phyloP scores from a whole-genome alignment of 768 basidiomycete species.

The Kwoniella newhampshirensis region DNA sequence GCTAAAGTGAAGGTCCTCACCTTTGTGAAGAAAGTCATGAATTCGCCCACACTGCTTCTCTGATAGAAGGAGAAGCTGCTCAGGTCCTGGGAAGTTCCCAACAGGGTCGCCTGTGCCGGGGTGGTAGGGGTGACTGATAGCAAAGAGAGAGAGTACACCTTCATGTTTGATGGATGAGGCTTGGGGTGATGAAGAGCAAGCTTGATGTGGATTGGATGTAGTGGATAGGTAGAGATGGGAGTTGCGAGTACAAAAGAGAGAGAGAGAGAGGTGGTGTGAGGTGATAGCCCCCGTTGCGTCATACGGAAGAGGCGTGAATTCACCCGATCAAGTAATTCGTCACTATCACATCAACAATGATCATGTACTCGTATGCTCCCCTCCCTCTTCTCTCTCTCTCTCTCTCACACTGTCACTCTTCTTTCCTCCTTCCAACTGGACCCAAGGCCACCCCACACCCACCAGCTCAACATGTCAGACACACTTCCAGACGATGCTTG shows the following conservation, averaged over 20 bases:
- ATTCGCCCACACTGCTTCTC: conserved; percentile 79
- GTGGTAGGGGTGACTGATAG: conserved; percentile 64
- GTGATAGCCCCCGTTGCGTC: conserved; percentile 16
- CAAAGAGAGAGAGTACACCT: conserved; percentile 79
- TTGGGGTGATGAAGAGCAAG: conserved; percentile 1
- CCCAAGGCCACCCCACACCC: too few relatives aligned
- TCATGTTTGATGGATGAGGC: conserved; percentile 60
- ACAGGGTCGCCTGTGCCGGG: conserved; percentile 62
- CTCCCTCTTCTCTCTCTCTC: neutral
- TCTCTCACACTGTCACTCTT: neutral
- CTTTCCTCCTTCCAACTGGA: too few relatives aligned
- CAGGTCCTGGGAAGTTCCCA: conserved; percentile 73
- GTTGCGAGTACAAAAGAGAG: too few relatives aligned
- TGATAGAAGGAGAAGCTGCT: conserved; percentile 94
- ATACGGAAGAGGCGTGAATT: neutral
- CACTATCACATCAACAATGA: neutral
- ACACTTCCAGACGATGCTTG: conserved; percentile 47
- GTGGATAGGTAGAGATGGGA: neutral
- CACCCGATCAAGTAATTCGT: conserved; percentile 10
- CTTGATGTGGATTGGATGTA: neutral
- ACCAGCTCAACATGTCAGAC: conserved; percentile 29
- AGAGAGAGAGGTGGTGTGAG: too few relatives aligned
- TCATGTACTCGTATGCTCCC: conserved; percentile 4
- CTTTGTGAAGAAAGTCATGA: conserved; percentile 86
- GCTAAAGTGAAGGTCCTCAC: conserved; percentile 18